Conservation (phyloP, 257 asterid genomes). For the Voacanga thouarsii region DNA sequence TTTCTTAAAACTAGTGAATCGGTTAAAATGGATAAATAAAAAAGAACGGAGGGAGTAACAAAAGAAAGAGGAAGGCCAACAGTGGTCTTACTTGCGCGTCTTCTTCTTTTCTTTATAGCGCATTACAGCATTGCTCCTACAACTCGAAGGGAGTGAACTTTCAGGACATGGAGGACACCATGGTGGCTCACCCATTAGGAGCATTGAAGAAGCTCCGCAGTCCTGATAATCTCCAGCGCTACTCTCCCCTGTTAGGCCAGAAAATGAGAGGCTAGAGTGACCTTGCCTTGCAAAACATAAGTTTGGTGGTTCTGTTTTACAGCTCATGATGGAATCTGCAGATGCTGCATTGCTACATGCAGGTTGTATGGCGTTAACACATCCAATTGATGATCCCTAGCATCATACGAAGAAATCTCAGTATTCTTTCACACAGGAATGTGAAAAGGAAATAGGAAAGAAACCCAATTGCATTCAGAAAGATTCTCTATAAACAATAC, state of each 20-base stretch:
- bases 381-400: slow-evolving; percentile 56
- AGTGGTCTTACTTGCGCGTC: slow-evolving; percentile 48
- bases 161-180: slow-evolving; percentile 69
- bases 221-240: slow-evolving; percentile 60
- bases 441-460: not conserved
- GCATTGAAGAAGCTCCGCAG: slow-evolving; percentile 63
- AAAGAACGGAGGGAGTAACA: too few species aligned
- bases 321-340: slow-evolving; percentile 66
- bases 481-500: not conserved
- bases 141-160: slow-evolving; percentile 49
- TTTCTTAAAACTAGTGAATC: too few species aligned
- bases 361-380: slow-evolving; percentile 46
- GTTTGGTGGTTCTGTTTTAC: slow-evolving; percentile 84
- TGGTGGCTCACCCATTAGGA: slow-evolving; percentile 64
- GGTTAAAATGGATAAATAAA: too few species aligned
- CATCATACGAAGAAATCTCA: slow-evolving; percentile 8
- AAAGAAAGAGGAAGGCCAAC: not conserved
- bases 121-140: slow-evolving; percentile 77
- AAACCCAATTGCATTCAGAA: not conserved
- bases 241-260: slow-evolving; percentile 66
- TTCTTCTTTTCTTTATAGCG: slow-evolving; percentile 98
- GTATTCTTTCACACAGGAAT: not conserved
- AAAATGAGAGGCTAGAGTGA: slow-evolving; percentile 60
- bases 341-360: slow-evolving; percentile 85
- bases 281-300: slow-evolving; percentile 48